Evolutionary conservation across 495 filamentous ascomycete genomes (phyloP), one percentile per base, ranked within the genome.

Genomic region (Rusavskia elegans): DNA sequence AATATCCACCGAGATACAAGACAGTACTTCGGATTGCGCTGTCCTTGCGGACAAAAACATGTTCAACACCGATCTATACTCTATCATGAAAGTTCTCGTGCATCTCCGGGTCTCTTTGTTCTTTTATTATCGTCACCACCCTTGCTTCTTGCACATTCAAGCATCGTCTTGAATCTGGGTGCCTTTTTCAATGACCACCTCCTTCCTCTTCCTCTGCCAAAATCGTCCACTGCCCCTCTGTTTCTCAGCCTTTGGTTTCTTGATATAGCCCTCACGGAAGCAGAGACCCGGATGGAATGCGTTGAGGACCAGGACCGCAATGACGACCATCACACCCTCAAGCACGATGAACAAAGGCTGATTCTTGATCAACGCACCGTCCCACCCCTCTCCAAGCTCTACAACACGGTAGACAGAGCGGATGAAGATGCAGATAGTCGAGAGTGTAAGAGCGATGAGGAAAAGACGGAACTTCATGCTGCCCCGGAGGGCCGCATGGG

Each of bases 241-340:
- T 5, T 6, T 46, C 9, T 8, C 23, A 16, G 21, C 13, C 10
- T 45, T 29, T 16, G 44, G 21, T n/a, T 30, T 29, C 21, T 16
- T 16, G 23, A 46, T 16, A 29, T 46, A 46, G 3, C 44, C 44
- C 23, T 46, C 44, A 7, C 44, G 19, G 13, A 46, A 46, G 23
- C 44, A 46, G 1, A 46, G 44, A 46, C 67, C 74, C 1, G 80
- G 80, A 53, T 82, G 80, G 53, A 80, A 71, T 37, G 71, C 53
- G 32, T 79, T 81, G 48, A 84, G 55, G 16, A 63, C 64, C 7
- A 77, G 39, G 7, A 72, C 68, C 0, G 80, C 77, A 21, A 76
- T 32, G 9, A 72, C 63, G 54, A 85, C 75, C 77, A 84, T 77
- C 17, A 74, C 65, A 23, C 78, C 79, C 64, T 84, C 80, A 27